Evolutionary conservation across 345 rosid species (phyloP), one percentile per base, ranked within the genome.

Genomic region (Pseudoturritis turrita): DNA sequence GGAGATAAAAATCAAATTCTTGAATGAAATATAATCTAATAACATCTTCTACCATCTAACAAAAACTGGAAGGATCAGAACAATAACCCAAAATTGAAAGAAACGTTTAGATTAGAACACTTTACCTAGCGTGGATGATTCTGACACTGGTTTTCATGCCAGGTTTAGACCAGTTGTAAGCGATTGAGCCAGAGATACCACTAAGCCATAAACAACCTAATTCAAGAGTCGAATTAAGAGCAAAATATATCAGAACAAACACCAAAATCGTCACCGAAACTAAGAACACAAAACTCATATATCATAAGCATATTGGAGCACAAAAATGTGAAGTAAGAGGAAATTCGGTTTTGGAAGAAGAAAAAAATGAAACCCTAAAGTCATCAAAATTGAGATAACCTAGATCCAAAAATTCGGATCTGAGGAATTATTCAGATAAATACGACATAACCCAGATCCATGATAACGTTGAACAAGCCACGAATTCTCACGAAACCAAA

Each of bases 131-230:
- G 68, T 94, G 99, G 70, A 94, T 95, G 67, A 95, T 80, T 84
- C 86, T 83, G 81, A 95, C 98, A 79, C 99, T 91, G 64, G 99
- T 87, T 70, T 95, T 95, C 99, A 95, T 95, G 62, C 62, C 81
- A 39, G 99, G 99, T 63, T 82, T 89, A 18, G 99, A 88, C 98
- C 98, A 95, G 80, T 95, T 95, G 66, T 95, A 95, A 1, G 94
- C 96, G 54, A 91, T 80, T 29, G 96, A 91, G 31, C 97, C 98
- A 51, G 87, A 70, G 54, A 95, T 83, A 29, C 96, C 97, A 73
- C 91, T 81, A 12, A 91, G 93, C 99, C 99, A 95, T 47, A 95
- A 72, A 68, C 87, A 80, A 50, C 96, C 99, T 95, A 47, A 33
- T 33, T 29, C 6, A 31, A 13, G 36, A 45, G 3, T 13, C 64